Evolutionary conservation across 1,284 basidiomycete species (phyloP).

Genomic region (Leucoagaricus sp.): DNA sequence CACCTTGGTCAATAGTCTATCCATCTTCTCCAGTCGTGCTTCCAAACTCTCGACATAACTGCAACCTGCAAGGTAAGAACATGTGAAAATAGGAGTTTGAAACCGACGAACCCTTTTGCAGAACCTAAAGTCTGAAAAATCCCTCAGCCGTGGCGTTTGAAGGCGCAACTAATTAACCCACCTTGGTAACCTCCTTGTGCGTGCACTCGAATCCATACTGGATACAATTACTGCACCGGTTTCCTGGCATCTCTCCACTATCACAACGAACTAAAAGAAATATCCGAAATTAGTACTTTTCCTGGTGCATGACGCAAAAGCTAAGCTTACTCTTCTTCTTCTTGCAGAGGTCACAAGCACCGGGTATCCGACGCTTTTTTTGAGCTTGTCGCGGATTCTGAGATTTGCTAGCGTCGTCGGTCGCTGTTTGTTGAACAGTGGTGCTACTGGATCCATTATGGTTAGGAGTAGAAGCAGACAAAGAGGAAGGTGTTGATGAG

Average conservation of each 20-base stretch:
- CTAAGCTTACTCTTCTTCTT: conserved; percentile 37
- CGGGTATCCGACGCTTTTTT: conserved; percentile 38
- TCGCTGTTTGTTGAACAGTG: neutral
- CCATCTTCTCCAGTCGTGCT: conserved; percentile 70
- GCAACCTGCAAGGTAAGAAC: neutral
- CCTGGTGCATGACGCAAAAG: neutral
- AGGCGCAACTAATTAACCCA: conserved; percentile 17
- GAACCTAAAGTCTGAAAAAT: conserved; percentile 41
- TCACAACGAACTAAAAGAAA: conserved; percentile 39
- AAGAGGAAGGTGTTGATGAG: neutral
- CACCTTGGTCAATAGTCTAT: conserved; percentile 63
- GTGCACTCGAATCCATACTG: conserved; percentile 41
- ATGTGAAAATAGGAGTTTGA: neutral
- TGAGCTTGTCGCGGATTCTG: neutral
- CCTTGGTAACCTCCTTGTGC: conserved; percentile 43
- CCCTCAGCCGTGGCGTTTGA: neutral
- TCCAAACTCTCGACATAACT: conserved; percentile 77
- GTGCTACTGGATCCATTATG: neutral
- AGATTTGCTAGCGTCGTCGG: neutral
- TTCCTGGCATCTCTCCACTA: conserved; percentile 41
- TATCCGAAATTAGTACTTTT: neutral
- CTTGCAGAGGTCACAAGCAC: conserved; percentile 43
- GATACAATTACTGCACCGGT: conserved; percentile 40
- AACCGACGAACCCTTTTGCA: conserved; percentile 36
- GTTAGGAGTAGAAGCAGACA: neutral